These are phyloP conservation scores for Scheffersomyces lignicola DNA, from an alignment of 1,139 yeast species.

Conservation along the genomic window DNA sequence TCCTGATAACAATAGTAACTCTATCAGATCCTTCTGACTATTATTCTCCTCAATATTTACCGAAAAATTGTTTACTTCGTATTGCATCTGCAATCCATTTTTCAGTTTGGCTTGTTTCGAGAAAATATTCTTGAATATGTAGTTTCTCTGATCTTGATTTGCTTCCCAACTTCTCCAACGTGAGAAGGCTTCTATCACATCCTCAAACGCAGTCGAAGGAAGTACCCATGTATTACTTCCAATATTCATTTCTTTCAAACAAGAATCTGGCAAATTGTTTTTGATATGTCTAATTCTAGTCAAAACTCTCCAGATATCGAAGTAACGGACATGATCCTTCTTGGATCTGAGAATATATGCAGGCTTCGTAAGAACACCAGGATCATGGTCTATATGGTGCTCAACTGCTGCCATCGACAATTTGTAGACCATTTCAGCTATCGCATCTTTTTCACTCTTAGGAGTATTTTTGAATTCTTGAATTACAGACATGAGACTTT, in stretches of 20 bases:
- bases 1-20: slow-evolving; percentile 14
- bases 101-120: neutral
- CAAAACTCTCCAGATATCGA: slow-evolving; percentile 85
- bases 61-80: neutral
- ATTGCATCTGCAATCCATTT: neutral
- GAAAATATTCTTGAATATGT: slow-evolving; percentile 47
- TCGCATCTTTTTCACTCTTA: slow-evolving; percentile 15
- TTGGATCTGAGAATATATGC: slow-evolving; percentile 75
- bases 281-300: slow-evolving; percentile 76
- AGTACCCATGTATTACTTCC: slow-evolving; percentile 24
- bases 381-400: slow-evolving; percentile 72
- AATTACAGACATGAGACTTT: slow-evolving; percentile 22
- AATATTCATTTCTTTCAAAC: slow-evolving; percentile 35
- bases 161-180: slow-evolving; percentile 95
- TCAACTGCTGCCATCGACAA: slow-evolving; percentile 63
- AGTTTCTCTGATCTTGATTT: slow-evolving; percentile 46
- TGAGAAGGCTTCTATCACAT: slow-evolving; percentile 59
- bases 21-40: slow-evolving; percentile 15
- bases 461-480: slow-evolving; percentile 17
- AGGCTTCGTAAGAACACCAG: slow-evolving; percentile 87
- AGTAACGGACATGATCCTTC: slow-evolving; percentile 71
- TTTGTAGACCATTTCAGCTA: slow-evolving; percentile 50
- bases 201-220: slow-evolving; percentile 53
- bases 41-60: neutral
- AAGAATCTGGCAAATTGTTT: slow-evolving; percentile 55